Conservation (phyloP, 2,329 filamentous ascomycete genomes). For the Fusarium beomiforme region DNA sequence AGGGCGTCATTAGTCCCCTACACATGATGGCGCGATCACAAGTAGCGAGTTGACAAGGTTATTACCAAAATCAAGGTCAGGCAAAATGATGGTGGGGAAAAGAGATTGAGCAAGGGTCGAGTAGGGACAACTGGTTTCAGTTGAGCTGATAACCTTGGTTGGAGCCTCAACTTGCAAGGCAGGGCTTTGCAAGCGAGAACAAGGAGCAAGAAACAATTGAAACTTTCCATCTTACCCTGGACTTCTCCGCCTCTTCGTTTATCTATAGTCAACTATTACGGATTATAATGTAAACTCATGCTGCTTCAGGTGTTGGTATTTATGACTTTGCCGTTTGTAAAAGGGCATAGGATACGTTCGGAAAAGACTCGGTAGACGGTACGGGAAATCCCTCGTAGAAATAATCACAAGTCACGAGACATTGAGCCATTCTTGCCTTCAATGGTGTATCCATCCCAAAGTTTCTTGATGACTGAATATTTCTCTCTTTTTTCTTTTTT, state of each 20-base stretch:
- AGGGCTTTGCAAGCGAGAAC: not conserved
- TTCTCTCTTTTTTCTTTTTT: not conserved
- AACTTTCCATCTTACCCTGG: not conserved
- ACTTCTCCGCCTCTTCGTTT: not conserved
- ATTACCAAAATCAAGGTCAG: not conserved
- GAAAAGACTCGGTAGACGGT: conserved; percentile 44
- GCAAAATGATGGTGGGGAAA: not conserved
- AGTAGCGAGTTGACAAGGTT: conserved; percentile 6
- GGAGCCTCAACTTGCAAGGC: not conserved
- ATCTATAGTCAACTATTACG: not conserved
- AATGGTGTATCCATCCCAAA: conserved; percentile 29
- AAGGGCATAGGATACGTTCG: conserved; percentile 9
- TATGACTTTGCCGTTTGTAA: not conserved
- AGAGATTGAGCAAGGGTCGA: conserved; percentile 14
- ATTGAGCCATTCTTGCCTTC: conserved; percentile 20
- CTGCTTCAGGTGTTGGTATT: not conserved
- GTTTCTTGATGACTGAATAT: conserved; percentile 13
- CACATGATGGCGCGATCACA: conserved; percentile 27
- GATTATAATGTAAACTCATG: not conserved
- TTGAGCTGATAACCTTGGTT: conserved; percentile 14
- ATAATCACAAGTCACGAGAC: conserved; percentile 39
- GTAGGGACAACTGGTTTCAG: conserved; percentile 9
- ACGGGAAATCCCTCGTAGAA: conserved; percentile 26
- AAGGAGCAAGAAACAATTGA: not conserved
- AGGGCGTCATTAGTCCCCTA: not conserved